Evolutionary conservation across 2,329 filamentous ascomycete species (phyloP).

Genomic region (Monilinia vaccinii-corymbosi): DNA sequence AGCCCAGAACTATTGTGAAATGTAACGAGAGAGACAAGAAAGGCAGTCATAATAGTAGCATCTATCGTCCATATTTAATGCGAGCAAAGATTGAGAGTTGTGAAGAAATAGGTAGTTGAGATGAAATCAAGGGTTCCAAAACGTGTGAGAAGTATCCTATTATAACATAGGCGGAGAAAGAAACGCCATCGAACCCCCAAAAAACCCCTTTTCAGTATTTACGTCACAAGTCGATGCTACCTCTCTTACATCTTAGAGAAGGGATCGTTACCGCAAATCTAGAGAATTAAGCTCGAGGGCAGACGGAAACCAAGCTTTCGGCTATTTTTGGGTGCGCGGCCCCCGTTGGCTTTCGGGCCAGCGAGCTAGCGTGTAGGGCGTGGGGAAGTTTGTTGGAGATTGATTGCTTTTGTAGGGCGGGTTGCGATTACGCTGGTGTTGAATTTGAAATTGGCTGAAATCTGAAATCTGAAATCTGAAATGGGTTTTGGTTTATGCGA

Average conservation of each 20-base stretch:
- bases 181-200: background rate
- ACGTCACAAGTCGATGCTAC: background rate
- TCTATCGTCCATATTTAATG: background rate
- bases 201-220: no score
- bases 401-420: background rate
- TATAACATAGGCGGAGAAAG: background rate
- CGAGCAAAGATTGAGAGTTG: background rate
- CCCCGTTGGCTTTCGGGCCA: background rate
- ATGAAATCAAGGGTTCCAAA: background rate
- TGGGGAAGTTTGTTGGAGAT: background rate
- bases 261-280: background rate
- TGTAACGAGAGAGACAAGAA: background rate
- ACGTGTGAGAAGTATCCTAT: background rate
- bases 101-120: background rate
- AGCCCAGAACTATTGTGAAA: background rate
- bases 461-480: background rate
- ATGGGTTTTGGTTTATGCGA: background rate
- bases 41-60: no score
- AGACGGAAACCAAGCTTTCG: slow-evolving; percentile 3
- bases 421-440: no score
- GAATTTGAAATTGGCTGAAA: background rate
- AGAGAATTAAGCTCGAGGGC: background rate
- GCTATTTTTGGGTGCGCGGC: background rate
- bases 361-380: background rate
- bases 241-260: background rate